A percentile compares a stretch with the other conserved stretches of the same genome.
phyloP scores from a whole-genome alignment of 208 protist genomes.

The Crithidia brevicula region DNA sequence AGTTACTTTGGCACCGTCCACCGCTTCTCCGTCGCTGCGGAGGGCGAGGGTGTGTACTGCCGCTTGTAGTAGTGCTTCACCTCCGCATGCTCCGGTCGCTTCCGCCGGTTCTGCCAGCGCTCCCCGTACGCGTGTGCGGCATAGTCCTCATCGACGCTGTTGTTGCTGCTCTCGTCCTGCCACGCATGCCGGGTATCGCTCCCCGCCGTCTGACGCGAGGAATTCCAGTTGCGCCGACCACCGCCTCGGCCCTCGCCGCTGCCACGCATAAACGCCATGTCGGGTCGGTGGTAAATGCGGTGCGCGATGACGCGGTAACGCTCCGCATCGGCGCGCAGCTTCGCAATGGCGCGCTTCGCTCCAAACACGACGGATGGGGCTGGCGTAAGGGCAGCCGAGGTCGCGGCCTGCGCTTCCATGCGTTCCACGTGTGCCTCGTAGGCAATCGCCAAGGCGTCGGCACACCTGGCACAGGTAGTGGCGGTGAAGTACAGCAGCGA shows the following conservation, averaged over 20 bases:
- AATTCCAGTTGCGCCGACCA: constrained; percentile 19
- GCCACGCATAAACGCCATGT: constrained; percentile 76
- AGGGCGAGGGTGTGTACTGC: constrained; percentile 20
- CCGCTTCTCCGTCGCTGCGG: not conserved
- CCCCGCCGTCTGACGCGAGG: constrained; percentile 11
- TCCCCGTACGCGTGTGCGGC: constrained; percentile 42
- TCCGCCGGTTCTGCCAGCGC: constrained; percentile 60
- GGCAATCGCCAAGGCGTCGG: constrained; percentile 50
- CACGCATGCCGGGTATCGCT: constrained; percentile 34
- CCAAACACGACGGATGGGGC: constrained; percentile 60
- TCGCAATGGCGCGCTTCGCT: constrained; percentile 63
- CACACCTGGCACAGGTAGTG: constrained; percentile 56
- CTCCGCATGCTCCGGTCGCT: constrained; percentile 70
- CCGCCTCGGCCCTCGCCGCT: constrained; percentile 2
- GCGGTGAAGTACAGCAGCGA: constrained; percentile 77
- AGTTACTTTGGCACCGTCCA: constrained; percentile 35
- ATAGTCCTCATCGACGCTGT: constrained; percentile 60
- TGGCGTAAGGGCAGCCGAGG: constrained; percentile 47
- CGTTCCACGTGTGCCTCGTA: constrained; percentile 64
- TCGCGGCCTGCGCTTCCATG: constrained; percentile 28
- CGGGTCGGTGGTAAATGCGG: constrained; percentile 65
- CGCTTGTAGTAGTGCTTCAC: constrained; percentile 53
- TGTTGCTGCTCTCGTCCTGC: constrained; percentile 44
- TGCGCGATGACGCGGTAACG: constrained; percentile 74
- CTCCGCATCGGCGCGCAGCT: constrained; percentile 64